Evolutionary conservation across 371 early-diverging fungal genomes (phyloP), one percentile per base, ranked within the genome.

Genomic region (Saksenaea oblongispora): DNA sequence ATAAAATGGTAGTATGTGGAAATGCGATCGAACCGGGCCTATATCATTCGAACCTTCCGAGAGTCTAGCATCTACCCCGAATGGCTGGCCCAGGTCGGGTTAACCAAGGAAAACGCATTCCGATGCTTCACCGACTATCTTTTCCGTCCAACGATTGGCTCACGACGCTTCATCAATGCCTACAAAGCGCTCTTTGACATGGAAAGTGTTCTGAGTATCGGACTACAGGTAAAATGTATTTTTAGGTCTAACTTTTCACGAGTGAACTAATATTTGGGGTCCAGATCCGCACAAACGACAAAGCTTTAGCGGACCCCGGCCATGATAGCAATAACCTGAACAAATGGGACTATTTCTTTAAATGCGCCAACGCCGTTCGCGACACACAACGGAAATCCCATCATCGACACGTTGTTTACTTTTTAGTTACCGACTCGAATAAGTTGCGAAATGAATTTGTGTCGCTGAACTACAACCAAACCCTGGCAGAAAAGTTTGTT

Each of bases 91-190:
- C 24, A 57, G 9, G 70, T 79, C 60, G 83, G 83, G 0, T 56
- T 82, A 8, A 74, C 71, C 17, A 76, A 74, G 37, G 75, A 74
- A 54, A 82, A 82, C 54, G 44, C 73, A 1, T 82, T 79, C 37
- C 61, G 75, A 31, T 82, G 83, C 41, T 56, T 82, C 27, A 71
- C 76, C 39, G 78, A 82, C 54, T 82, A 71, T 31, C 57, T 82
- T 8, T 79, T 82, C 58, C 74, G 74, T 1, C 83, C 83, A 11
- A 82, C 79, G 0, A 69, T 78, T 54, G 83, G 78, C 5, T 65
- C 78, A 8, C 71, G 83, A 14, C 74, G 76, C 0, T 82, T 78
- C 58, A 69, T 82, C 31, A 75, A 79, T 42, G 80, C 79, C 1
- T 82, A 82, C 44, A 71, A 70, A 31, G 17, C 66, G 3, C 34